Conservation (phyloP, 2,329 filamentous ascomycete genomes). For the Cryphonectria radicalis region DNA sequence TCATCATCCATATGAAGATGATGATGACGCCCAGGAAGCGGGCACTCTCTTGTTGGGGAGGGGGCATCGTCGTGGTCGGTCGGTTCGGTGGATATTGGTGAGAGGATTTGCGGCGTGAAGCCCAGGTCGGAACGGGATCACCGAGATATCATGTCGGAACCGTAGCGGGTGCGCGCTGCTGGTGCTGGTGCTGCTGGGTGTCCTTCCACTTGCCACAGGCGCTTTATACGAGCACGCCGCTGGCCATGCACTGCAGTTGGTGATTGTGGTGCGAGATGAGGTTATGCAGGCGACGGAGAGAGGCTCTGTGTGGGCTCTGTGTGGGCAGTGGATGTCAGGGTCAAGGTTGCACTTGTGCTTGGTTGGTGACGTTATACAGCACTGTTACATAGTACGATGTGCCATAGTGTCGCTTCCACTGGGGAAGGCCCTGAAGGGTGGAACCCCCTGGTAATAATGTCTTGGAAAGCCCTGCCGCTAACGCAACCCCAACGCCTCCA, state of each 20-base stretch:
- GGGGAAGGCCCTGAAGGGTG: background rate
- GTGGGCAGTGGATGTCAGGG: background rate
- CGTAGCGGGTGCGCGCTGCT: background rate
- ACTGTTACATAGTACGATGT: background rate
- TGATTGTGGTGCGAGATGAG: background rate
- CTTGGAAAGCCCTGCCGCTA: background rate
- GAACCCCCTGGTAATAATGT: background rate
- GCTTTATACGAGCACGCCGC: background rate
- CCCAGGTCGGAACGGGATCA: slow-evolving; percentile 19
- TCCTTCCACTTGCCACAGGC: background rate
- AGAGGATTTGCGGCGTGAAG: slow-evolving; percentile 24
- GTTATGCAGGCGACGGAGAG: background rate
- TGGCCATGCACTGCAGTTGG: background rate
- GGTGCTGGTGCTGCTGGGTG: background rate
- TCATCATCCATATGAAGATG: slow-evolving; percentile 49
- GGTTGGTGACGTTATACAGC: background rate
- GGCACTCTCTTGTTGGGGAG: slow-evolving; percentile 48
- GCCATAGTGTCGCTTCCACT: background rate
- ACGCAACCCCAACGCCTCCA: slow-evolving; percentile 8
- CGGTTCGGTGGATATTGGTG: slow-evolving; percentile 41
- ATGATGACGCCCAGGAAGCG: slow-evolving; percentile 49
- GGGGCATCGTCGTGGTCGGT: slow-evolving; percentile 42
- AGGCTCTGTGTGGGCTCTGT: background rate
- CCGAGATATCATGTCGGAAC: slow-evolving; percentile 23
- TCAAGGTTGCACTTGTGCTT: background rate